phyloP scores from a whole-genome alignment of 768 basidiomycete species.

The Tricholomella constricta region DNA sequence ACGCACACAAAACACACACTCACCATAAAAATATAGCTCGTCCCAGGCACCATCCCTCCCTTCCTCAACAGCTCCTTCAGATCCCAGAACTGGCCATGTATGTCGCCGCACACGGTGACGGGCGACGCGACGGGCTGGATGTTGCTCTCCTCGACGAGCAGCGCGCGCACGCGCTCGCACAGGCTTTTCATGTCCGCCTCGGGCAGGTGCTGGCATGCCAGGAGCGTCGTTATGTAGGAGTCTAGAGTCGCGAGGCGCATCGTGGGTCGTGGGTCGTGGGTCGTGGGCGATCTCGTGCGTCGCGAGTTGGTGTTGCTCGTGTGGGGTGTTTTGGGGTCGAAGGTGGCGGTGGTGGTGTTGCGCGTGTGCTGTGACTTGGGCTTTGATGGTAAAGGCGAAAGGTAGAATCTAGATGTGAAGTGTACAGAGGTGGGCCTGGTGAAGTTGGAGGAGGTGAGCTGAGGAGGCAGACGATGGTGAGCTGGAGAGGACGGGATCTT shows the following conservation, averaged over 20 bases:
- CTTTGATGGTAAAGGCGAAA: no score
- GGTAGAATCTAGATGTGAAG: no score
- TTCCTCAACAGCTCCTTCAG: slow-evolving; percentile 86
- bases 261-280: no score
- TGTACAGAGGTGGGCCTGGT: no score
- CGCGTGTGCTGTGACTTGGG: no score
- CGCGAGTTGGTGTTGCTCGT: no score
- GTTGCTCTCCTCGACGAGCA: slow-evolving; percentile 95
- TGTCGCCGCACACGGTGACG: slow-evolving; percentile 94
- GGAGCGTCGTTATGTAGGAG: slow-evolving; percentile 89
- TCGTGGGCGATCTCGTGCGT: no score
- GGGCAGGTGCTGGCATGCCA: slow-evolving; percentile 82
- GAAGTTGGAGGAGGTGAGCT: no score
- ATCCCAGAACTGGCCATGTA: slow-evolving; percentile 99
- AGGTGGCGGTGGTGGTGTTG: no score
- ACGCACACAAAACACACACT: slow-evolving; percentile 49
- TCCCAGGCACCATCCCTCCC: slow-evolving; percentile 82
- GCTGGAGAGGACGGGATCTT: no score
- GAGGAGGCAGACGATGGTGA: no score
- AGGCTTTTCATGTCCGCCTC: slow-evolving; percentile 93
- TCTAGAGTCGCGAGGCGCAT: slow-evolving; percentile 49
- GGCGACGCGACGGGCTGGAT: slow-evolving; percentile 96
- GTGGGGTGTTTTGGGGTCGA: no score
- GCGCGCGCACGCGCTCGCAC: slow-evolving; percentile 85
- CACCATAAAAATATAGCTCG: slow-evolving; percentile 97